Conservation (phyloP, 2,329 filamentous ascomycete species). For the Curvularia sp. region DNA sequence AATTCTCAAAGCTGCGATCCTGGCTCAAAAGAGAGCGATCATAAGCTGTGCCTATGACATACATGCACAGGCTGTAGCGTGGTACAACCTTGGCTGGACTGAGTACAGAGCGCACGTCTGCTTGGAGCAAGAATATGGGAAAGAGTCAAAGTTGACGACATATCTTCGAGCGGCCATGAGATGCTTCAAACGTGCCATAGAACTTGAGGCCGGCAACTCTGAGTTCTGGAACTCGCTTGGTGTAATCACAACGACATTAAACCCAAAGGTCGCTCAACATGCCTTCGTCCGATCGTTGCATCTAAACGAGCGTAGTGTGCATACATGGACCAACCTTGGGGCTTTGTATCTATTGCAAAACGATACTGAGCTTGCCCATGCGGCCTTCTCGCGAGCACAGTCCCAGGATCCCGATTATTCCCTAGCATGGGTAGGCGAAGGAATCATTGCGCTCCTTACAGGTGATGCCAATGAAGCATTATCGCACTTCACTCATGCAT, state of each 20-base stretch:
- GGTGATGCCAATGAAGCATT: conserved; percentile 80
- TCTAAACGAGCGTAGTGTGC: conserved; percentile 84
- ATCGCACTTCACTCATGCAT: conserved; percentile 88
- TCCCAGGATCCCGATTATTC: conserved; percentile 94
- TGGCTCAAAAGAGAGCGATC: conserved; percentile 88
- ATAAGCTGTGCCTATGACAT: conserved; percentile 73
- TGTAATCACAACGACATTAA: conserved; percentile 85
- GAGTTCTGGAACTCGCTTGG: conserved; percentile 98
- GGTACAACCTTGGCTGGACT: conserved; percentile 96
- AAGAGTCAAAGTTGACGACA: conserved; percentile 60
- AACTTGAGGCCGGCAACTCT: conserved; percentile 89
- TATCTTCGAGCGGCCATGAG: conserved; percentile 83
- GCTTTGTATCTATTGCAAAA: conserved; percentile 84
- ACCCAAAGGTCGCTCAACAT: conserved; percentile 88
- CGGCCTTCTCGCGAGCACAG: conserved; percentile 88
- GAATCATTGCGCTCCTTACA: conserved; percentile 78
- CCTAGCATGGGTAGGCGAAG: conserved; percentile 93
- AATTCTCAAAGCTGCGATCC: conserved; percentile 74
- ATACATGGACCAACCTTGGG: conserved; percentile 90
- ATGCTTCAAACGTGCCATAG: conserved; percentile 95
- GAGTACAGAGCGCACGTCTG: conserved; percentile 82
- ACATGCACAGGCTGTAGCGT: conserved; percentile 92
- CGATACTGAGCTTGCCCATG: conserved; percentile 84
- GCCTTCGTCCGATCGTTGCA: conserved; percentile 92
- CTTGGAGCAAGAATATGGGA: conserved; percentile 55